Evolutionary conservation across 2,329 filamentous ascomycete genomes (phyloP).

Genomic region (Incumbomyces lentus): DNA sequence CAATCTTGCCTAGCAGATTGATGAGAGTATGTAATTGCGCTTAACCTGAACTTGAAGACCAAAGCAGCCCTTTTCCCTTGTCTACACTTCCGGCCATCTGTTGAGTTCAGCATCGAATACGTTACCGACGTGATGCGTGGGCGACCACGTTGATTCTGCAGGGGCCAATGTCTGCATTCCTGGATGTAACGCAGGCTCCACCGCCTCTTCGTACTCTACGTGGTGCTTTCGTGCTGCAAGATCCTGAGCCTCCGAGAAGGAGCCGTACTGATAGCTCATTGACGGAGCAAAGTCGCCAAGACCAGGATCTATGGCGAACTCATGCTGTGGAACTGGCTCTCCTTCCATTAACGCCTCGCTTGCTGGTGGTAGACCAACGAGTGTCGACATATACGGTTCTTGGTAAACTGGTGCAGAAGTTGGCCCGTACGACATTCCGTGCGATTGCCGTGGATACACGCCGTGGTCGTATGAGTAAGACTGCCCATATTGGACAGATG

Average conservation of each 20-base stretch:
- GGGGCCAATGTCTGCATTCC: constrained; percentile 27
- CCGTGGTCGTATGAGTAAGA: neutral
- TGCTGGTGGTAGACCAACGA: constrained; percentile 4
- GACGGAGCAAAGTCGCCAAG: constrained; percentile 3
- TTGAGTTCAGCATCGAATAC: constrained; percentile 20
- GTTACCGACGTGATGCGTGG: constrained; percentile 9
- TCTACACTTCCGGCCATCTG: neutral
- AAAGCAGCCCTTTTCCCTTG: neutral
- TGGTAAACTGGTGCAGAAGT: constrained; percentile 4
- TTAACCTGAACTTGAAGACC: neutral
- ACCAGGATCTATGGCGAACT: constrained; percentile 2
- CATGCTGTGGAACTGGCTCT: neutral
- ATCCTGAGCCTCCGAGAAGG: neutral
- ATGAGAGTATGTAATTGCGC: too few relatives aligned
- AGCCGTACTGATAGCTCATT: constrained; percentile 2
- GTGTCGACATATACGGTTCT: neutral
- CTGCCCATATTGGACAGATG: constrained; percentile 1
- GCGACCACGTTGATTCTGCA: constrained; percentile 25
- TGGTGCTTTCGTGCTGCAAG: neutral
- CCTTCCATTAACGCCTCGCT: neutral
- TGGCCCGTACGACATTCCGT: neutral
- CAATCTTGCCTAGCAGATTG: too few relatives aligned
- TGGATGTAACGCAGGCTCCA: constrained; percentile 14
- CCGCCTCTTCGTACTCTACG: neutral
- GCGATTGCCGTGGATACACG: neutral